Percentiles rank a stretch among this genome's conserved stretches.
These are phyloP conservation scores for Mortierella polycephala DNA, from an alignment of 371 early-diverging fungal species.

Conservation along the genomic window DNA sequence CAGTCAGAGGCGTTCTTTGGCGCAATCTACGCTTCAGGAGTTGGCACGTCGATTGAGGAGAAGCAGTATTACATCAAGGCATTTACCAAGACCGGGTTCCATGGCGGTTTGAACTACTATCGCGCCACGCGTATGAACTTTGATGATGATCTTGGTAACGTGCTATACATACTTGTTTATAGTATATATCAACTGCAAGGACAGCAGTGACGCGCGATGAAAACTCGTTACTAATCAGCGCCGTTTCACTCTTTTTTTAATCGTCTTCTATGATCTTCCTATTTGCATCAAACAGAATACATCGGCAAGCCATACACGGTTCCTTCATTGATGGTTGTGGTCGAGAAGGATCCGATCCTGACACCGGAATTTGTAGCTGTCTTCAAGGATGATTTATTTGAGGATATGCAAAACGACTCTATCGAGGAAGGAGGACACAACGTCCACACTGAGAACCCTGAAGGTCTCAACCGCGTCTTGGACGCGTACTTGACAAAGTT, in stretches of 20 bases:
- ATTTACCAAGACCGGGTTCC: slow-evolving; percentile 4
- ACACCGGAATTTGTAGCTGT: not conserved
- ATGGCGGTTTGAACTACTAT: slow-evolving; percentile 24
- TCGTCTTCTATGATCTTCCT: slow-evolving; percentile 43
- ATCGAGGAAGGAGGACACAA: slow-evolving; percentile 16
- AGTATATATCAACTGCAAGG: no score
- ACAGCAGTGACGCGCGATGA: no score
- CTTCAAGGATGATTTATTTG: not conserved
- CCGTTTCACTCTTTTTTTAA: not conserved
- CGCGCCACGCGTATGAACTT: slow-evolving; percentile 16
- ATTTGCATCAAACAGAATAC: not conserved
- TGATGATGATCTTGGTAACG: slow-evolving; percentile 17
- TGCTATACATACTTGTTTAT: not conserved
- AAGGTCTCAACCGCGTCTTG: slow-evolving; percentile 12
- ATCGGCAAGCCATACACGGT: slow-evolving; percentile 23
- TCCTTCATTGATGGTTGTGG: slow-evolving; percentile 6
- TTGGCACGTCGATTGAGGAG: slow-evolving; percentile 8
- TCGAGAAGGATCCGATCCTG: slow-evolving; percentile 16
- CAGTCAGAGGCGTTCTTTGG: no score
- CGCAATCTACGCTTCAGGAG: not conserved
- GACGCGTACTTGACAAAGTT: slow-evolving; percentile 8
- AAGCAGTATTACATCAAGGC: slow-evolving; percentile 23
- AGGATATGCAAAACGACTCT: not conserved
- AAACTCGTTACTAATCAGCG: not conserved
- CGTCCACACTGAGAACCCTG: slow-evolving; percentile 17